Conservation (phyloP, 805 yeast genomes). For the Ogataea neopini region DNA sequence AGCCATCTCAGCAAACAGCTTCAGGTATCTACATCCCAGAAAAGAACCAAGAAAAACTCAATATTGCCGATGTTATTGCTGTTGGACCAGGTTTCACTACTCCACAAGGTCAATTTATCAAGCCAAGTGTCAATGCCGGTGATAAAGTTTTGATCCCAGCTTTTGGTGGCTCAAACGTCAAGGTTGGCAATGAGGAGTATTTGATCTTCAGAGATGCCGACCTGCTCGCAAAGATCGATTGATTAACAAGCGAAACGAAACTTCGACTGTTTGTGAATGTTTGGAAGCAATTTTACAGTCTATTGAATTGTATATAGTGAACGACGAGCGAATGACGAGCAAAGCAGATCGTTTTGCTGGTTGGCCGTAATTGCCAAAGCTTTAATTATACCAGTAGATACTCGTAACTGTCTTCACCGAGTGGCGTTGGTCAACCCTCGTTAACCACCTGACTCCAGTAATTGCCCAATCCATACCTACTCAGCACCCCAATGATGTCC, state of each 20-base stretch:
- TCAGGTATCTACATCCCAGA: conserved; percentile 94
- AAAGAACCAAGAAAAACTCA: conserved; percentile 91
- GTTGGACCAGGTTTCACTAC: conserved; percentile 92
- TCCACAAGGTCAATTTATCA: conserved; percentile 69
- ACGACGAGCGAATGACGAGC: too few species aligned
- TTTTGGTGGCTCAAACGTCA: conserved; percentile 89
- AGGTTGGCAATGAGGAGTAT: conserved; percentile 65
- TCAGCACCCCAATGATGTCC: conserved; percentile 50
- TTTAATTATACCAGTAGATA: neutral
- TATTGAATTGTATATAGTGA: conserved; percentile 10
- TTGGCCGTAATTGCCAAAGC: too few species aligned
- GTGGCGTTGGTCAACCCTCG: neutral
- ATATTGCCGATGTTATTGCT: conserved; percentile 89
- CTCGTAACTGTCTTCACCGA: too few species aligned
- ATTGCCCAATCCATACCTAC: conserved; percentile 53
- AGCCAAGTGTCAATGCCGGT: conserved; percentile 80
- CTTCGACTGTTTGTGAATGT: too few species aligned
- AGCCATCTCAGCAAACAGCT: conserved; percentile 89
- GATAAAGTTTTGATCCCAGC: conserved; percentile 93
- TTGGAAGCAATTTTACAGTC: too few species aligned
- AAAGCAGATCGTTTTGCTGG: too few species aligned
- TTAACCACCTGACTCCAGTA: conserved; percentile 52
- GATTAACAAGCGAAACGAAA: too few species aligned
- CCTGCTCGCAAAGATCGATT: conserved; percentile 88
- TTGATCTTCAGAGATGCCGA: conserved; percentile 85